Percentiles rank a stretch among this genome's conserved stretches.
These are phyloP conservation scores for Taphrina deformans DNA, from an alignment of 1,139 yeast genomes.

Conservation along the genomic window DNA sequence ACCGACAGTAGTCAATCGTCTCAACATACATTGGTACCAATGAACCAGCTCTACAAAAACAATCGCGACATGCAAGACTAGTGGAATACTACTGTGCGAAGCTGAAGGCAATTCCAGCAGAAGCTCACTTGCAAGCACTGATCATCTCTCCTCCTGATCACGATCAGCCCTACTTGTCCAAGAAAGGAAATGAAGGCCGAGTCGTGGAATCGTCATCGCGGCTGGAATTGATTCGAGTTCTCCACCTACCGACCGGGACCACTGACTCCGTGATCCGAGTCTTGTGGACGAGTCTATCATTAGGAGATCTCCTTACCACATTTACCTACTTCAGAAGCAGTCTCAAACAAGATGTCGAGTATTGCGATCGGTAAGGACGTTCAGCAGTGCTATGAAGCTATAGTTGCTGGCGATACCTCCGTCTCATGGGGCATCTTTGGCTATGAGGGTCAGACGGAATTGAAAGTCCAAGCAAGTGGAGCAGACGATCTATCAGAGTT, in stretches of 20 bases:
- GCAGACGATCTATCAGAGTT: conserved; percentile 72
- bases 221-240: not conserved
- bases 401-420: conserved; percentile 49
- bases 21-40: not conserved
- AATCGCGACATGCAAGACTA: not conserved
- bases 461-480: conserved; percentile 44
- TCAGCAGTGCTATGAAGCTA: conserved; percentile 48
- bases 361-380: conserved; percentile 42
- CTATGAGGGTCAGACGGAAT: conserved; percentile 46
- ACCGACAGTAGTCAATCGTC: not conserved
- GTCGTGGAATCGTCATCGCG: not conserved
- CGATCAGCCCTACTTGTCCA: not conserved
- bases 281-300: not conserved
- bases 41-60: not conserved
- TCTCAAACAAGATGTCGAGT: not conserved
- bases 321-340: no score
- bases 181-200: not conserved
- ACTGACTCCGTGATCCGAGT: not conserved
- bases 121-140: not conserved
- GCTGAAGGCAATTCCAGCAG: not conserved
- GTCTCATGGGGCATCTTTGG: conserved; percentile 50
- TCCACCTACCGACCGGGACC: not conserved
- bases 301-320: no score
- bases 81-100: no score
- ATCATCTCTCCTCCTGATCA: not conserved